phyloP scores from a whole-genome alignment of 1,284 basidiomycete genomes.

The Rhodotorula sp. region DNA sequence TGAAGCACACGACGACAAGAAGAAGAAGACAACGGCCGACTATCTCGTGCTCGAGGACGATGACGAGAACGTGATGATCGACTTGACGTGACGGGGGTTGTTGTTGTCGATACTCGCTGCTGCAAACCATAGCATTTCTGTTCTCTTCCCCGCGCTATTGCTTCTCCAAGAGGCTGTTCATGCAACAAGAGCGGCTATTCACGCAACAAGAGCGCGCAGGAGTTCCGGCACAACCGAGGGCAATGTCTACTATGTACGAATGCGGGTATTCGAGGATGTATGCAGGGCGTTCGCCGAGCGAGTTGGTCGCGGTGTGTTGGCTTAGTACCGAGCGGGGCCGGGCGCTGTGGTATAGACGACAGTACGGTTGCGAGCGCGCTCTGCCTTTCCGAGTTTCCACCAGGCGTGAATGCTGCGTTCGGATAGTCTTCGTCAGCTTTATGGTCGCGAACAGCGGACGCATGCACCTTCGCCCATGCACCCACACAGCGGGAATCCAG shows the following conservation, averaged over 20 bases:
- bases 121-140: background rate
- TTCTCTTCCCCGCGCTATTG: background rate
- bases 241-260: too few species aligned
- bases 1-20: conserved; percentile 1
- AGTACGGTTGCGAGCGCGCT: background rate
- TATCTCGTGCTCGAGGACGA: conserved; percentile 8
- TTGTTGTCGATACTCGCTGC: background rate
- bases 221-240: too few species aligned
- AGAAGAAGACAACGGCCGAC: conserved; percentile 10
- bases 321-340: background rate
- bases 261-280: background rate
- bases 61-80: conserved; percentile 14
- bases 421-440: background rate
- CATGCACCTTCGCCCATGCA: too few species aligned
- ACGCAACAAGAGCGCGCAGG: too few species aligned
- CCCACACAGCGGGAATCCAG: background rate
- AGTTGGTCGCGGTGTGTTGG: background rate
- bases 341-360: background rate
- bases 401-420: background rate
- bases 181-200: too few species aligned
- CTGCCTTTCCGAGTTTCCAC: background rate
- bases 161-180: too few species aligned
- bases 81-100: conserved; percentile 3
- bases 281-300: background rate
- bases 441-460: too few species aligned